Percentiles rank a stretch among this genome's conserved stretches.
Conservation (phyloP, 176 grass and related monocot genomes). For the Oryza glumipatula region DNA sequence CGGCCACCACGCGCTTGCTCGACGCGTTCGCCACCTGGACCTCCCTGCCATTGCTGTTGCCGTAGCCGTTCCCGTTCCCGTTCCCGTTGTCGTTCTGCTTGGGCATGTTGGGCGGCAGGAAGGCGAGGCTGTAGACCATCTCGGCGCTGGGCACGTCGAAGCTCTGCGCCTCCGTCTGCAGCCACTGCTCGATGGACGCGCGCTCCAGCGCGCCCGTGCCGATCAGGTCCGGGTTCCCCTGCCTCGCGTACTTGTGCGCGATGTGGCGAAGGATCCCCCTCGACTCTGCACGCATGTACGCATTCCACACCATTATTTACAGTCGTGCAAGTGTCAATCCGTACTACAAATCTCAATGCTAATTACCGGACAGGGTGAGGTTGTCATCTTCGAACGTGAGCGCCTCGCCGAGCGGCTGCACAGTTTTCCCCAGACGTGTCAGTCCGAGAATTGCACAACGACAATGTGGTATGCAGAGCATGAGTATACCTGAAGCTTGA, state of each 20-base stretch:
- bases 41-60: neutral
- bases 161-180: conserved; percentile 88
- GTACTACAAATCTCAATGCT: neutral
- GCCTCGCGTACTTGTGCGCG: conserved; percentile 68
- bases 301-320: too few relatives aligned
- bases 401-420: conserved; percentile 75
- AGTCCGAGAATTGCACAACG: neutral
- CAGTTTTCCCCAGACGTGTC: neutral
- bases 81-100: conserved; percentile 22
- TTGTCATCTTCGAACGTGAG: conserved; percentile 94
- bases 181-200: conserved; percentile 96
- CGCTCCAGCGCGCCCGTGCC: conserved; percentile 80
- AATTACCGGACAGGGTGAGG: conserved; percentile 75
- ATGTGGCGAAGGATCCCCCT: conserved; percentile 81
- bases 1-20: neutral
- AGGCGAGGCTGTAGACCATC: conserved; percentile 81
- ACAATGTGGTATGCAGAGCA: neutral
- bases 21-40: conserved; percentile 18
- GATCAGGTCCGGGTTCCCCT: conserved; percentile 74
- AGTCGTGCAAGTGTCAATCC: too few relatives aligned
- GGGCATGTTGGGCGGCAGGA: conserved; percentile 41
- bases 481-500: conserved; percentile 73
- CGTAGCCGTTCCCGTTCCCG: neutral
- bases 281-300: conserved; percentile 52
- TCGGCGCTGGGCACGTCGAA: conserved; percentile 82